phyloP scores from a whole-genome alignment of 768 basidiomycete genomes.

The Mycena maculata region DNA sequence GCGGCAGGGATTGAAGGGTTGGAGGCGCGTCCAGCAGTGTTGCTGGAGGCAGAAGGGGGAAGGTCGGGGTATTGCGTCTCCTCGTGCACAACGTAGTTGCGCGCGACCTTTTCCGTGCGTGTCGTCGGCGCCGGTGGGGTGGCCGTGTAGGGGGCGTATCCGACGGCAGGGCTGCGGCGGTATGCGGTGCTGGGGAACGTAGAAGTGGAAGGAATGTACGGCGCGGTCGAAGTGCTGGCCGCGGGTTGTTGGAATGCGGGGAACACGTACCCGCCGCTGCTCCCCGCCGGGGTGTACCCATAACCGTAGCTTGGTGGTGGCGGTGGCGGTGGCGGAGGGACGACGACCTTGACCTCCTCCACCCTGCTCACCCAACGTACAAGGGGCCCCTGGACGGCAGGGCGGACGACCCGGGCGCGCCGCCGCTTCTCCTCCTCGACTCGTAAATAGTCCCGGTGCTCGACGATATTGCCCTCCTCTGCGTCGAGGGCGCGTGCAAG shows the following conservation, averaged over 20 bases:
- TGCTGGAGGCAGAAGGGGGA: background rate
- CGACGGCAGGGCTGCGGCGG: constrained; percentile 1
- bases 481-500: constrained; percentile 86
- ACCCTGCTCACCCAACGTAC: constrained; percentile 76
- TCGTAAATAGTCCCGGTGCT: constrained; percentile 82
- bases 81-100: constrained; percentile 81
- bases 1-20: no score
- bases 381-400: constrained; percentile 72
- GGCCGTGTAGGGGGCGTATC: constrained; percentile 23
- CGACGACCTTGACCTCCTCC: constrained; percentile 65
- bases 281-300: constrained; percentile 12
- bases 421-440: constrained; percentile 86
- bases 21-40: constrained; percentile 1
- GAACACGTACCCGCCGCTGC: constrained; percentile 38
- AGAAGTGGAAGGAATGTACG: background rate
- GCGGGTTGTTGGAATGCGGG: constrained; percentile 16
- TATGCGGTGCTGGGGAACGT: background rate
- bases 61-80: constrained; percentile 28
- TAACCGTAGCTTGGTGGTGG: constrained; percentile 40
- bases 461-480: constrained; percentile 85
- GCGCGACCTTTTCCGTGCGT: constrained; percentile 64
- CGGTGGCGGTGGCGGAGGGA: constrained; percentile 49
- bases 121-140: constrained; percentile 33
- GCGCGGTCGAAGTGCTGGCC: background rate
- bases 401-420: constrained; percentile 71